A percentile compares a stretch with the other conserved stretches of the same genome.
Conservation (phyloP, 2,329 filamentous ascomycete genomes). For the Pyricularia grisea region DNA sequence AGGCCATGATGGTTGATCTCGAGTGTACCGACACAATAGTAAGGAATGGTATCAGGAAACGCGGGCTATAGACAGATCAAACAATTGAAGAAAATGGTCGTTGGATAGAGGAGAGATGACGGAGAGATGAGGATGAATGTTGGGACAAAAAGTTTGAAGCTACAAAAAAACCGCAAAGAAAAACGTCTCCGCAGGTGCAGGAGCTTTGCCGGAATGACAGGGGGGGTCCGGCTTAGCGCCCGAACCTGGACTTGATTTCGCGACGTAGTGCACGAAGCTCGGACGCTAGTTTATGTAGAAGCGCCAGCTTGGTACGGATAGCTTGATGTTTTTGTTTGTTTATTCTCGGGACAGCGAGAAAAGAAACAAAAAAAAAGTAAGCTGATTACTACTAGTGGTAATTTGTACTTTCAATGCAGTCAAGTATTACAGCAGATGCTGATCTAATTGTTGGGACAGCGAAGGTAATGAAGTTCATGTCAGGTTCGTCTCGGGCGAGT, state of each 20-base stretch:
- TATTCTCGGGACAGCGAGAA: background rate
- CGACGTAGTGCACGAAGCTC: background rate
- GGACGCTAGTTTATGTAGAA: background rate
- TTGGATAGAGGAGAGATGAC: slow-evolving; percentile 4
- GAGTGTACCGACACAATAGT: slow-evolving; percentile 5
- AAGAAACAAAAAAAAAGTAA: background rate
- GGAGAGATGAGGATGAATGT: slow-evolving; percentile 1
- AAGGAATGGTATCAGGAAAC: background rate
- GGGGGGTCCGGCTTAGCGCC: slow-evolving; percentile 6
- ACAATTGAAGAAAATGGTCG: background rate
- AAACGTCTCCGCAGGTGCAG: slow-evolving; percentile 4
- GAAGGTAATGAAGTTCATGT: background rate
- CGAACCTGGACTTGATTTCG: background rate
- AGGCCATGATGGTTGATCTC: slow-evolving; percentile 56
- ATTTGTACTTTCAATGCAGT: background rate
- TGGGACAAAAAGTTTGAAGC: slow-evolving; percentile 8
- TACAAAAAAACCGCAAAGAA: slow-evolving; percentile 7
- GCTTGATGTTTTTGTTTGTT: background rate
- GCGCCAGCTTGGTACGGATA: background rate
- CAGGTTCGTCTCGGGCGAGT: background rate
- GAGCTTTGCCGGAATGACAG: slow-evolving; percentile 3
- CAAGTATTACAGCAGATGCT: background rate
- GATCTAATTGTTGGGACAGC: background rate
- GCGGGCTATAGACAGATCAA: background rate
- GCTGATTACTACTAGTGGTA: background rate